These are phyloP conservation scores for Teratosphaeria nubilosa DNA, from an alignment of 2,329 filamentous ascomycete species.

Conservation along the genomic window DNA sequence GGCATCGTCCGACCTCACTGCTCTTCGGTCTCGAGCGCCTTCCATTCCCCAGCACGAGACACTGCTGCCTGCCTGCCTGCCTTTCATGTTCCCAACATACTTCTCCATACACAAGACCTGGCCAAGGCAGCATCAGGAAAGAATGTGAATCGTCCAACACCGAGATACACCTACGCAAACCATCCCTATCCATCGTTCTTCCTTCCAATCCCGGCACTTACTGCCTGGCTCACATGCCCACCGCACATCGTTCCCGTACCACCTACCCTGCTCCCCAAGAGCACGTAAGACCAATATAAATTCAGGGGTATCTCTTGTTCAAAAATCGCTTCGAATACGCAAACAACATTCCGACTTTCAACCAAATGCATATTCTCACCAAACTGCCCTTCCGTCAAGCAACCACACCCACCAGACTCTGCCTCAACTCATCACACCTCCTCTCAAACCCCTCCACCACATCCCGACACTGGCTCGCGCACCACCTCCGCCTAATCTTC, in stretches of 20 bases:
- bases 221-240: background rate
- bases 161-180: too few species aligned
- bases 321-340: background rate
- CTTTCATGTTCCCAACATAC: too few species aligned
- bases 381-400: background rate
- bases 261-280: background rate
- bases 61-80: too few species aligned
- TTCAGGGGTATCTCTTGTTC: background rate
- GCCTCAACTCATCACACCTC: constrained; percentile 73
- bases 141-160: too few species aligned
- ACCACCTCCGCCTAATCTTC: constrained; percentile 65
- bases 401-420: constrained; percentile 9
- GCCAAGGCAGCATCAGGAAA: too few species aligned
- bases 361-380: background rate
- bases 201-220: background rate
- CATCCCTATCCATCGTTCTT: too few species aligned
- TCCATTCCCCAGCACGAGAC: too few species aligned
- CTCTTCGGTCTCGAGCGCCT: too few species aligned
- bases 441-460: constrained; percentile 90
- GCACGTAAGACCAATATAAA: background rate
- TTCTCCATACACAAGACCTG: too few species aligned
- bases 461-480: constrained; percentile 71
- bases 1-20: too few species aligned
- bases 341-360: background rate
- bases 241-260: background rate